Evolutionary conservation across 352 stramenopile species (phyloP), one percentile per base, ranked within the genome.

Genomic region (Nothophytophthora sp.): DNA sequence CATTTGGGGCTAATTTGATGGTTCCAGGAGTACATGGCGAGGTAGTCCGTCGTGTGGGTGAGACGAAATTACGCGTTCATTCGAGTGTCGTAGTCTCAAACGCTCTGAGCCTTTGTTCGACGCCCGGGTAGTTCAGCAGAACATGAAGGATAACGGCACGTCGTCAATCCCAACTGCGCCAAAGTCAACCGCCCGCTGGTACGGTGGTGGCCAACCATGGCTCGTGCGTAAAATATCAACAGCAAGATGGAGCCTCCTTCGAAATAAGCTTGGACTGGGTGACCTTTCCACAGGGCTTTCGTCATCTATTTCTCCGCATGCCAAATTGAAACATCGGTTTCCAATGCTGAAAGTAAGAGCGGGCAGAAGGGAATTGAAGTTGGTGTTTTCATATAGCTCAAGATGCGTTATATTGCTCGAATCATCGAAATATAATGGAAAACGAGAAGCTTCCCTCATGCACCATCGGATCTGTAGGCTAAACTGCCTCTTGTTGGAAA

Each of bases 311-410:
- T 41, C 35, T 7, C 35, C 35, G 18, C 35, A 41, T 7, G 35
- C 35, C 9, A 41, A 19, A 13, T 39, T 22, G 35, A 41, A 41
- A 19, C 35, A 41, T 7, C 36, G 29, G 8, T 50, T 50, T 8
- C 37, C 30, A n/a, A 39, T 39, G 16, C 50, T 50, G 15, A 57
- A 57, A 20, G 33, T 43, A 22, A 50, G 29, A 2, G 49, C 43
- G 18, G 50, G 35, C 29, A 43, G 23, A 6, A 56, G 36, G 6
- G 30, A 56, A 7, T 37, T 29, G 7, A 35, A 50, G 3, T 43
- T 42, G 9, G 18, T 40, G 4, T 50, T 18, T 30, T 50, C 42
- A 39, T 56, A 43, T 8, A 56, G 38, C 29, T 50, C 50, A 22
- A 56, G 18, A 12, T 50, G n/a, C 5, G 37, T 23, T 15, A n/a